Base-by-base conservation (phyloP, 345 rosid genomes). In the Brassica nigra region DNA sequence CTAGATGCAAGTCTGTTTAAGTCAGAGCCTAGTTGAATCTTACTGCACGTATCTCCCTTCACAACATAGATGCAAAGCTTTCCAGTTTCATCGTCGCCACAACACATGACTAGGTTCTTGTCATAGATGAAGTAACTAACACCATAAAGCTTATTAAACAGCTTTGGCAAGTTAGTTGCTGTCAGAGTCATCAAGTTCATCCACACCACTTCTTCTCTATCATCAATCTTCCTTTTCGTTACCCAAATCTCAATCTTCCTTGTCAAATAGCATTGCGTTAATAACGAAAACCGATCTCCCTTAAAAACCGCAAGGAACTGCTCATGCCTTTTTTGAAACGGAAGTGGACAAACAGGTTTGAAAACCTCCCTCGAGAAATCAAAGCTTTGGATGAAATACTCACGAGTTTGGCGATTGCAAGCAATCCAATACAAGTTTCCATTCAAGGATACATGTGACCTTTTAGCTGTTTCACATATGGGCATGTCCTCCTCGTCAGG, bases 191-290 rank as follows among this genome's bases (percentile, higher is more conserved):
- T 67, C 31, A 67, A 67, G 0, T 58, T 57, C 1, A 39, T 39
- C 79, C 73, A 76, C 73, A 67, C 73, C 31, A 57, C 57, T 16
- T 39, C 58, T 18, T 66, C 66, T 27, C 14, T 20, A 58, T 55
- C 73, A 37, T 31, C 29, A 20, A 76, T 66, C 66, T 33, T 75
- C 12, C 15, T 39, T n/a, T 76, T 29, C 6, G 66, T 67, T 55
- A 54, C 78, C 78, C 78, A 75, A 66, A 75, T 23, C 29, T 66
- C 72, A 66, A 66, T 37, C 28, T 54, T 55, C 12, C 37, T 3
- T 8, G 71, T 37, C 28, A 5, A 3, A 15, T 1, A 55, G 4
- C 15, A 8, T 3, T 54, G 65, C 15, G 15, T 66, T 5, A 75
- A 52, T 20, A 52, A 52, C 8, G 58, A 52, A 52, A 52, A 52